Conservation (phyloP, 495 filamentous ascomycete genomes). For the Paragyromitra xinjiangensis region DNA sequence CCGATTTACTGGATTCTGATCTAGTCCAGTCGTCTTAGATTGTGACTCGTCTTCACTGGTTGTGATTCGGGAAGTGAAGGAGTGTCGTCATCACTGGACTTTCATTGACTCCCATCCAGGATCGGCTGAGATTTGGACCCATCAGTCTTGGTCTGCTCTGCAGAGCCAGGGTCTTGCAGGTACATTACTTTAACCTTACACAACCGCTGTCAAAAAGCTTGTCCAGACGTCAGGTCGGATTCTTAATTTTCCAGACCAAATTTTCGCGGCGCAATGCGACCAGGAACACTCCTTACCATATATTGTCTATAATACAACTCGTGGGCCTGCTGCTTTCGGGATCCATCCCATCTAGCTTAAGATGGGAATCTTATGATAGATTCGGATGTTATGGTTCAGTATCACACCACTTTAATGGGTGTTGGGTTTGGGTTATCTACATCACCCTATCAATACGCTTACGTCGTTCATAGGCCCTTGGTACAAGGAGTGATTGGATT, state of each 20-base stretch:
- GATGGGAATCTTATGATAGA: not conserved
- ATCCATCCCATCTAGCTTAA: not conserved
- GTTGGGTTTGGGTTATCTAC: not conserved
- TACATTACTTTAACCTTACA: conserved; percentile 14
- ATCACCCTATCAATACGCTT: not conserved
- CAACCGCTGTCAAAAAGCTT: conserved; percentile 35
- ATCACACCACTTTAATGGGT: not conserved
- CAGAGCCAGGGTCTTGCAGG: conserved; percentile 7
- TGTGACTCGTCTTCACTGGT: conserved; percentile 40
- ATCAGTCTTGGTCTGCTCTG: conserved; percentile 18
- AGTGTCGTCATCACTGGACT: conserved; percentile 41
- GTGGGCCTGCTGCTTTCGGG: not conserved
- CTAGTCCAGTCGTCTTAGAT: conserved; percentile 19
- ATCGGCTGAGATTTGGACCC: conserved; percentile 29
- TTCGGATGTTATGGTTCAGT: not conserved
- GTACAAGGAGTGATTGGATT: not conserved
- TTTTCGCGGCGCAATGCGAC: conserved; percentile 7
- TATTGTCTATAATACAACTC: not conserved
- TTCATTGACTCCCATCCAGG: conserved; percentile 10
- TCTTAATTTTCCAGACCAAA: not conserved
- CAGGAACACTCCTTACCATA: not conserved
- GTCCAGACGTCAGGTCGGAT: conserved; percentile 28
- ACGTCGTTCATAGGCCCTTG: not conserved
- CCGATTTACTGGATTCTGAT: conserved; percentile 20
- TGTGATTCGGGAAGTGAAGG: conserved; percentile 38